These are phyloP conservation scores for Piloderma croceum DNA, from an alignment of 768 basidiomycete species.

Conservation along the genomic window DNA sequence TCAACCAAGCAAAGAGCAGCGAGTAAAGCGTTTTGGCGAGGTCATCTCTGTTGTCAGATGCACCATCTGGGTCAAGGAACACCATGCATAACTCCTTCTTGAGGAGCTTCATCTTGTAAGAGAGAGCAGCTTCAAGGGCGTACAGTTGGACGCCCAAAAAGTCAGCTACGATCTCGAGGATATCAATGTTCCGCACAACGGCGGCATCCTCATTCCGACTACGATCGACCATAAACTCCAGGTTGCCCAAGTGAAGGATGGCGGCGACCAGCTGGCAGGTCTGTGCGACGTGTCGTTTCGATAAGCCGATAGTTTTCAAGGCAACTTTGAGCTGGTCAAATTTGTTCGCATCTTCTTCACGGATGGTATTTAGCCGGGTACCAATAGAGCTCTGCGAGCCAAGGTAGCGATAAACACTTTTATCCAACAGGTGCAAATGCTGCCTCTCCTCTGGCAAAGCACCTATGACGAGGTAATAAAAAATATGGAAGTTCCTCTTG, in stretches of 20 bases:
- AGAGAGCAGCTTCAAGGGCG: constrained; percentile 73
- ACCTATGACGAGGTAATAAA: constrained; percentile 94
- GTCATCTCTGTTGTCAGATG: constrained; percentile 89
- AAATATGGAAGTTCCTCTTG: constrained; percentile 96
- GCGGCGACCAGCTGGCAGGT: constrained; percentile 93
- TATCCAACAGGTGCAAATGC: constrained; percentile 80
- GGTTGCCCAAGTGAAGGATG: constrained; percentile 93
- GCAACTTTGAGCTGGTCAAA: constrained; percentile 95
- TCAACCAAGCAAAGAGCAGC: constrained; percentile 92
- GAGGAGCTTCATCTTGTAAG: constrained; percentile 88
- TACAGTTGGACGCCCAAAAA: constrained; percentile 79
- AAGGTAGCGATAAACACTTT: constrained; percentile 80
- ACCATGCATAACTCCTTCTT: constrained; percentile 97
- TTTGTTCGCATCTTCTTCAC: constrained; percentile 77
- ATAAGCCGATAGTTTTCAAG: constrained; percentile 88
- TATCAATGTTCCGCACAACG: constrained; percentile 80
- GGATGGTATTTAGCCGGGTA: constrained; percentile 40
- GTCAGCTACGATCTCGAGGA: constrained; percentile 79
- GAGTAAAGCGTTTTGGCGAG: constrained; percentile 92
- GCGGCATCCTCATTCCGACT: constrained; percentile 87
- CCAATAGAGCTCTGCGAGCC: constrained; percentile 55
- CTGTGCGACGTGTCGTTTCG: constrained; percentile 92
- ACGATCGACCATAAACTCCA: constrained; percentile 85
- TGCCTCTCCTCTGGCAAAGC: constrained; percentile 83
- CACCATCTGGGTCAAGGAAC: constrained; percentile 91